Evolutionary conservation across 805 yeast species (phyloP), one percentile per base, ranked within the genome.

Genomic region (Saccharomycopsis javanensis): DNA sequence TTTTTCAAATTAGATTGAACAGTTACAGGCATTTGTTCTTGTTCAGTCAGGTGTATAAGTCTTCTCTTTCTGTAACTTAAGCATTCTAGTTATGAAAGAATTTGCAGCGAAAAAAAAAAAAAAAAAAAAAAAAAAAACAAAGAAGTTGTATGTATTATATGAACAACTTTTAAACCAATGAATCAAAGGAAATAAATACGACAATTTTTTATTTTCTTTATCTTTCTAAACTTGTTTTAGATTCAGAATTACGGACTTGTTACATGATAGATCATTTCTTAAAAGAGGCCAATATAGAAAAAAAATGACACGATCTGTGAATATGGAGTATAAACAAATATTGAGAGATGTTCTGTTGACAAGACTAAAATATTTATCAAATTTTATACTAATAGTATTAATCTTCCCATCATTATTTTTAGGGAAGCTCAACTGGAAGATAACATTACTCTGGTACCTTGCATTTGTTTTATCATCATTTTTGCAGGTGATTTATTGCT

Each of bases 281-380:
- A 31, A 31, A 31, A 42, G 13, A 4, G 2, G 16, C n/a, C 15
- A 11, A 42, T 3, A 42, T 20, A 25, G 23, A 23, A 8, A 25
- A n/a, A 42, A 42, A 1, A 42, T 42, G 48, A 13, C 25, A 25
- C 48, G 48, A 20, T 42, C 48, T 5, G 13, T 23, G 48, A 42
- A 20, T 20, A 42, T 42, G 13, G 48, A 42, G 8, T 42, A 42
- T 13, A 20, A 8, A 10, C 48, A 42, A 20, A 42, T 59, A 6
- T 27, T 59, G 51, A 45, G 51, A 20, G 56, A 38, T 23, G 51
- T 59, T 11, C 33, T 59, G 33, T 35, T 18, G 28, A 52, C 54
- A 20, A 50, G 61, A 33, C 52, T 53, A 48, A 56, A 54, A 27
- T 59, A 59, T 34, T 53, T 59, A 33, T 23, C 23, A 13, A 51